Conservation (phyloP, 148 eudicot genomes). For the Salicornia ramosissima region DNA sequence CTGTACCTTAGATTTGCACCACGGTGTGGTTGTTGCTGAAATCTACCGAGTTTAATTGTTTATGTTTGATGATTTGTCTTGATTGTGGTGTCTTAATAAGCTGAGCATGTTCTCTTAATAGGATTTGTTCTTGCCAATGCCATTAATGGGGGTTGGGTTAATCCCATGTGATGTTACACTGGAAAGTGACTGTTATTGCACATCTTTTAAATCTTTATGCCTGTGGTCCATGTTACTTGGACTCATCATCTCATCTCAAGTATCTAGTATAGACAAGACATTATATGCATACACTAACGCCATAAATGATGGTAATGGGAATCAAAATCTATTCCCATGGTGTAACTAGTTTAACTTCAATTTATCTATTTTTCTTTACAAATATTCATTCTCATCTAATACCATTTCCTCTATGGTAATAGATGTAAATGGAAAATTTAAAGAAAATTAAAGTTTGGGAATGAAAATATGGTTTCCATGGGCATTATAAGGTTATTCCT, state of each 20-base stretch:
- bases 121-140: not conserved
- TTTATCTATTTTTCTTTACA: too few relatives aligned
- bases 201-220: not conserved
- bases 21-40: not conserved
- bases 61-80: not conserved
- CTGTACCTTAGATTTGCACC: not conserved
- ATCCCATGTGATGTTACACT: slow-evolving; percentile 7
- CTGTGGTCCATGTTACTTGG: not conserved
- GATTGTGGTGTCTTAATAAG: not conserved
- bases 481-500: too few relatives aligned
- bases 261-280: too few relatives aligned
- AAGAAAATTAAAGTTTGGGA: too few relatives aligned
- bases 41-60: not conserved
- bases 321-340: too few relatives aligned
- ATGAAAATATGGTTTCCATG: too few relatives aligned
- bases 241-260: not conserved
- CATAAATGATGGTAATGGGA: too few relatives aligned
- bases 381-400: too few relatives aligned
- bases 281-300: too few relatives aligned
- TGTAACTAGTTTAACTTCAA: too few relatives aligned
- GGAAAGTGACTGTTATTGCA: not conserved
- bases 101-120: not conserved
- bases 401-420: too few relatives aligned
- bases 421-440: too few relatives aligned
- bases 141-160: not conserved